These are phyloP conservation scores for Sugiyamaella pinicola DNA, from an alignment of 1,139 yeast species.

Conservation along the genomic window DNA sequence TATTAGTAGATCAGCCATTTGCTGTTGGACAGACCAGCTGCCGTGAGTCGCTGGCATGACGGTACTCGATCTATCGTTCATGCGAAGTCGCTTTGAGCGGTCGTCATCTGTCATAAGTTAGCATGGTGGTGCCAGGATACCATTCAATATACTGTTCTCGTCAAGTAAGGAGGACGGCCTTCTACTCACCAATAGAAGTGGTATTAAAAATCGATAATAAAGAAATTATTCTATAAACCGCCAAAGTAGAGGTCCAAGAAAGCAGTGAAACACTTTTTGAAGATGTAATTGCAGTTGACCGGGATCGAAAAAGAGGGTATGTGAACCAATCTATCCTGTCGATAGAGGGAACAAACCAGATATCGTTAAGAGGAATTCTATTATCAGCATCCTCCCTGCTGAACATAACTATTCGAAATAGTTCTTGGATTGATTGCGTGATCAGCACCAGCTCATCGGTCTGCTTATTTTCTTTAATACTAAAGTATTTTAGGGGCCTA, in stretches of 20 bases:
- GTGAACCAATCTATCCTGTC: conserved; percentile 9
- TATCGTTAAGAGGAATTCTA: conserved; percentile 7
- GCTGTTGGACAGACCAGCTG: background rate
- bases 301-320: conserved; percentile 15
- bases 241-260: conserved; percentile 11
- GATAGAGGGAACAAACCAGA: conserved; percentile 9
- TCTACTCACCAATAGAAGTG: background rate
- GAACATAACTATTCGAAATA: background rate
- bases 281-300: background rate
- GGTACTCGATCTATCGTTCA: background rate
- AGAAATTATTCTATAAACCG: conserved; percentile 1
- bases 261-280: background rate
- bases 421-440: background rate
- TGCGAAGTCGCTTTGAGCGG: background rate
- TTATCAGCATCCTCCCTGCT: background rate
- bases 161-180: background rate
- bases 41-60: background rate
- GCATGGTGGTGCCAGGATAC: background rate
- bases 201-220: conserved; percentile 1
- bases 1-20: background rate
- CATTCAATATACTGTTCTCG: background rate
- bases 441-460: background rate
- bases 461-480: background rate
- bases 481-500: conserved; percentile 17
- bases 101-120: conserved; percentile 1